Base-by-base conservation (phyloP, 371 early-diverging fungal species). In the Mucor saturninus region DNA sequence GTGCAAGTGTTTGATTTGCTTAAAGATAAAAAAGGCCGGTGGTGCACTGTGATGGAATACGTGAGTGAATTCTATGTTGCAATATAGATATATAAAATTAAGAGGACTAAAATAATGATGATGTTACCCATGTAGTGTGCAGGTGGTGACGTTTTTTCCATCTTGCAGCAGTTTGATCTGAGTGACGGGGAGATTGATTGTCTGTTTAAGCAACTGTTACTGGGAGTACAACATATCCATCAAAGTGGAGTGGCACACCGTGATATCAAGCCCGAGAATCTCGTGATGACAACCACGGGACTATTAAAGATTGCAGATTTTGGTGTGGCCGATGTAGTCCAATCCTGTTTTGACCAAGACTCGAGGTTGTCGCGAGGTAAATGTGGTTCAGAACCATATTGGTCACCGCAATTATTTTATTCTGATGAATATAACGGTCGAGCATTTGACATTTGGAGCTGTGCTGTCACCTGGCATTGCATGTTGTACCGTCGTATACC, bases 261-360 rank as follows among this genome's bases (percentile, higher is more conserved):
- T 42, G 92, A 93, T 59, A 86, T 93, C 67, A 93, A 93, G 65
- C 89, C 92, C 5, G 93, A 98, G 74, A 98, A 99, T 79, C 77
- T 98, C 45, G 79, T 99, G 4, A 71, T 98, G 64, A 94, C 95
- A 62, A 77, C 73, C 2, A 75, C 79, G 8, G 87, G 90, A 38
- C 84, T 86, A 21, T 70, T 98, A 46, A 99, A 99, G 78, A 96
- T 98, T 65, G 93, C 95, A 5, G 98, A 99, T 77, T 99, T 97
- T 86, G 96, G 98, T 10, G 95, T 95, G 4, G 91, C 96, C 1
- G 93, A 93, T 56, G 95, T 98, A 2, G 94, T 96, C 74, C 83
- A 91, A 58, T 89, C 86, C n/a, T 85, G 88, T 46, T 94, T 92
- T 80, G 91, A 93, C 65, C 73, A 72, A 32, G 67, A 69, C 14